Evolutionary conservation across 2,329 filamentous ascomycete species (phyloP).

Genomic region (Orbilia quercus): DNA sequence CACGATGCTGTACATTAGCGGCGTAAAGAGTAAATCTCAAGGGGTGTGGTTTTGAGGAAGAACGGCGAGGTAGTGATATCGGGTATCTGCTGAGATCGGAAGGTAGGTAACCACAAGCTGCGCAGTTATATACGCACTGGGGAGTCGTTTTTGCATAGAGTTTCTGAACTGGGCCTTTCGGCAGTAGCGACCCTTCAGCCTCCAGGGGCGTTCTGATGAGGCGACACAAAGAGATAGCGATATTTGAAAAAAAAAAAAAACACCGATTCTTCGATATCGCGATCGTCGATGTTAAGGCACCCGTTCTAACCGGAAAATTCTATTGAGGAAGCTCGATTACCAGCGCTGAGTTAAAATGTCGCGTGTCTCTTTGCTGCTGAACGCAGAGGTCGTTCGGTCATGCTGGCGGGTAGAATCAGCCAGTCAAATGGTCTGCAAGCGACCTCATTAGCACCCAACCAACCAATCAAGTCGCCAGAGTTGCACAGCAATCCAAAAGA

Average conservation of each 20-base stretch:
- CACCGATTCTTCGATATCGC: constrained; percentile 40
- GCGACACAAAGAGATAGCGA: constrained; percentile 35
- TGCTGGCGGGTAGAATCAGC: constrained; percentile 49
- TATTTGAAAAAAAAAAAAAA: constrained; percentile 26
- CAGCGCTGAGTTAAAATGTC: constrained; percentile 30
- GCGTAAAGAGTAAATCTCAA: constrained; percentile 14
- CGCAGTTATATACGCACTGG: constrained; percentile 25
- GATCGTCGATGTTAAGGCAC: constrained; percentile 47
- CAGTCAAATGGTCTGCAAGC: constrained; percentile 50
- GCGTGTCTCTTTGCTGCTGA: constrained; percentile 46
- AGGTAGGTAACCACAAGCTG: constrained; percentile 39
- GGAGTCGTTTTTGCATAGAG: constrained; percentile 42
- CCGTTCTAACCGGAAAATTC: constrained; percentile 42
- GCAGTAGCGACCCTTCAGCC: constrained; percentile 40
- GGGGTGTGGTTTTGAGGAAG: constrained; percentile 25
- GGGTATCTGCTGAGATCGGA: constrained; percentile 46
- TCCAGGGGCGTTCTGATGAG: constrained; percentile 43
- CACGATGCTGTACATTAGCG: constrained; percentile 18
- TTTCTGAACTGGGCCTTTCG: constrained; percentile 51
- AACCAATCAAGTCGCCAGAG: constrained; percentile 34
- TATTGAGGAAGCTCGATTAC: constrained; percentile 46
- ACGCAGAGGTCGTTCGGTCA: constrained; percentile 14
- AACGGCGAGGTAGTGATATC: constrained; percentile 48
- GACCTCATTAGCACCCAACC: constrained; percentile 34
- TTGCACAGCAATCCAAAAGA: constrained; percentile 34